Evolutionary conservation across 345 rosid species (phyloP), one percentile per base, ranked within the genome.

Genomic region (Lepidium aucheri): DNA sequence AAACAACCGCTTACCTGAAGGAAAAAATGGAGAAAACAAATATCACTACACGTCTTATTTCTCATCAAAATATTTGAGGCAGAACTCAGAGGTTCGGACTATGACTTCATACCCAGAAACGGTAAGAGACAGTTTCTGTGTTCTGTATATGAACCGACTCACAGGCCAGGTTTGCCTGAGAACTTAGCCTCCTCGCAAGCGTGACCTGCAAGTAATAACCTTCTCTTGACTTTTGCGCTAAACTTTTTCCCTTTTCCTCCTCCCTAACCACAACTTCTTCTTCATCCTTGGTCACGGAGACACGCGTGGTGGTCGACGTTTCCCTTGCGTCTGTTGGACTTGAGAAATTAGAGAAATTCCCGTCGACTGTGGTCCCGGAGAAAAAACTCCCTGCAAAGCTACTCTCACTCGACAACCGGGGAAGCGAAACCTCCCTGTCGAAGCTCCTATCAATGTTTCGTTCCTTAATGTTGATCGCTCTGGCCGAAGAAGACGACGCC

Each of bases 1-100:
- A 93, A 83, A 78, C 91, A 88, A 33, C 98, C 97, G 58, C 85
- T 93, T 1, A 88, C 88, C 98, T 92, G 85, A 54, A 65, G 70
- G 45, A 63, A 67, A 78, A 36, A 20, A 1, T 18, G 18, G n/a
- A 34, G 40, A 36, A 6, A 9, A 20, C 6, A 70, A 24, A 44
- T 26, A 26, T 56, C 53, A 72, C 20, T 24, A 24, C 2, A 40
- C 6, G 28, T 49, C 43, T 20, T 30, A 39, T 41, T 16, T n/a
- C 15, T 10, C 18, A 49, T 9, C 15, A 4, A 22, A 11, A 26
- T 33, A 47, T 26, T 20, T 22, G 58, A 44, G 28, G 22, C 12
- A 4, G 3, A 51, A 15, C 44, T 60, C 14, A 11, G 4, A 39
- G 36, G n/a, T n/a, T n/a, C n/a, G 39, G 14, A 7, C n/a, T 26